Base-by-base conservation (phyloP, 768 basidiomycete species). In the Amanita inopinata region DNA sequence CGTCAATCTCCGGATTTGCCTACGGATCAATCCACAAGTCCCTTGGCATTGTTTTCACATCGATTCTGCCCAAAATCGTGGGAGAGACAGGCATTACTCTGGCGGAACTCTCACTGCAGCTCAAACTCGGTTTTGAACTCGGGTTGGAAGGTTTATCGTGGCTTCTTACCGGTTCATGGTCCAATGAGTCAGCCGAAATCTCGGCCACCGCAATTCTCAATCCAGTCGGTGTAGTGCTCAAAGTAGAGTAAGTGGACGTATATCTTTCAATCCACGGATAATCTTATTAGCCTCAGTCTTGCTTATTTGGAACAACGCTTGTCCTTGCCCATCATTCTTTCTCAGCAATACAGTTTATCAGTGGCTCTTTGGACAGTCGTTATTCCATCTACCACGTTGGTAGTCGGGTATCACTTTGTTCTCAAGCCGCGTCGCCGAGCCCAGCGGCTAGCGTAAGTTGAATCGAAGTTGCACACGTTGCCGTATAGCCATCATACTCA, bases 251-350 rank as follows among this genome's bases (percentile, higher is more conserved):
- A 55, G 74, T 70, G n/a, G n/a, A n/a, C n/a, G 31, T 25, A 43
- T 24, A 47, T 45, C 33, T 47, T 46, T 48, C 45, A 32, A 20
- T 31, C 31, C 31, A 43, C 47, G 42, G 56, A 47, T 51, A 49
- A 46, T 39, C 46, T 33, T 11, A n/a, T 43, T 22, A 34, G 17
- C 28, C 43, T 19, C 48, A 83, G 82, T 45, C 53, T 75, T 35
- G 57, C 64, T 24, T 76, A 80, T 54, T 57, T 76, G 40, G 73
- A 76, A 47, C 80, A 82, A 54, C 65, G 65, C 47, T 59, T 81
- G 44, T 59, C 67, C 10, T 40, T 83, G 8, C 83, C 83, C 7
- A 68, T 84, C 25, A 52, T 71, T 11, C 62, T 84, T 38, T 72
- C 80, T 0, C 59, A 67, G 22, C 67, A 76, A 33, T 63, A 59